These are phyloP conservation scores for Penicillium ucsense DNA, from an alignment of 495 filamentous ascomycete genomes.

Conservation along the genomic window DNA sequence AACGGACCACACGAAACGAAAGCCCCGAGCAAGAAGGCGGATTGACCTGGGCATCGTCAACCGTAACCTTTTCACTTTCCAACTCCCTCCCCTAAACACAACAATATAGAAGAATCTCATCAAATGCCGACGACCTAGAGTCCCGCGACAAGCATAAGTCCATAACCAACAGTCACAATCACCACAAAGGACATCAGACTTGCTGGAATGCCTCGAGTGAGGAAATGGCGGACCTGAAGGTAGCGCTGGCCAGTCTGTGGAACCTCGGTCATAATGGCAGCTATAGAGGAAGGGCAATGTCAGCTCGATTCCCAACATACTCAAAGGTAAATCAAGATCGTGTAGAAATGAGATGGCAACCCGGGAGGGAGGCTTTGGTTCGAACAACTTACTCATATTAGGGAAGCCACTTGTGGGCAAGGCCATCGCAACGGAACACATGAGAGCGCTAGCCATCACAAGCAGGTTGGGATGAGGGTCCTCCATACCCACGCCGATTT, in stretches of 20 bases:
- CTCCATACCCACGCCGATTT: constrained; percentile 74
- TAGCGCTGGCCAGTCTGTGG: constrained; percentile 84
- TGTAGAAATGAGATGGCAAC: background rate
- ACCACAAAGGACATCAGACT: constrained; percentile 73
- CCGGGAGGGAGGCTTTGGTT: background rate
- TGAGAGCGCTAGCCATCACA: constrained; percentile 73
- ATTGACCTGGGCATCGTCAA: background rate
- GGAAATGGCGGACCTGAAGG: constrained; percentile 85
- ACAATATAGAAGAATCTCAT: background rate
- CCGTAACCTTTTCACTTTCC: too few relatives aligned
- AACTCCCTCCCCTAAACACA: too few relatives aligned
- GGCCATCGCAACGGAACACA: constrained; percentile 72
- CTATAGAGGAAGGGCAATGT: constrained; percentile 27
- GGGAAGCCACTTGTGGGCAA: constrained; percentile 94
- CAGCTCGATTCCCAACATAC: too few relatives aligned
- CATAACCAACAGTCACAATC: constrained; percentile 81
- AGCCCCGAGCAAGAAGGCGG: background rate
- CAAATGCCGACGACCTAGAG: constrained; percentile 37
- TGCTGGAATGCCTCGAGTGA: constrained; percentile 77
- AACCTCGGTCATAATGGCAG: constrained; percentile 99
- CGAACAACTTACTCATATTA: constrained; percentile 82
- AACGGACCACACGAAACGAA: background rate
- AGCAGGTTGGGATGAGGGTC: constrained; percentile 89
- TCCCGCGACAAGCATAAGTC: constrained; percentile 69
- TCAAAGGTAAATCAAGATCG: constrained; percentile 11